phyloP scores from a whole-genome alignment of 2,329 filamentous ascomycete genomes.

The Neonectria coccinea region DNA sequence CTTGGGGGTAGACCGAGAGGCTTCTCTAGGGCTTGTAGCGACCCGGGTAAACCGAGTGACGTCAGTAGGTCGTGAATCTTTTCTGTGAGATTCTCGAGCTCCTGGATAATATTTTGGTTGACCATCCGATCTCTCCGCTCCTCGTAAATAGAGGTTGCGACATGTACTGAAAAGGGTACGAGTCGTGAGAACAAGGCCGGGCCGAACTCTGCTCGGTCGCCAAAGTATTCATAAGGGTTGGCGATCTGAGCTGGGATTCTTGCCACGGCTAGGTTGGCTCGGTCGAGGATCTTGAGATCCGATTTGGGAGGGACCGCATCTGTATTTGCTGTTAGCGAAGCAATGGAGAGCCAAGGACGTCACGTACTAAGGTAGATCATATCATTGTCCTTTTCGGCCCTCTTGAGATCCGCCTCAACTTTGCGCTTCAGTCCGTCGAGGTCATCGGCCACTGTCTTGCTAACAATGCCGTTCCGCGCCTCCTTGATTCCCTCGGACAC shows the following conservation, averaged over 20 bases:
- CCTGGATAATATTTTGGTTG: constrained; percentile 86
- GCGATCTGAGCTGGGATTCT: constrained; percentile 85
- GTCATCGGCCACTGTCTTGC: constrained; percentile 83
- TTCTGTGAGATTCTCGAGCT: constrained; percentile 84
- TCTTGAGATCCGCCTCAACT: constrained; percentile 87
- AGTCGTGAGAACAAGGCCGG: constrained; percentile 88
- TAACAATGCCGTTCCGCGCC: constrained; percentile 77
- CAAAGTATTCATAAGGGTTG: constrained; percentile 82
- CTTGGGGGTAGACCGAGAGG: constrained; percentile 89
- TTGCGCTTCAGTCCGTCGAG: constrained; percentile 84
- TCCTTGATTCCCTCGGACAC: constrained; percentile 90
- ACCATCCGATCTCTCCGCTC: constrained; percentile 91
- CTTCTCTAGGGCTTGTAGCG: constrained; percentile 93
- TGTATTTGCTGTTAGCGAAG: constrained; percentile 54
- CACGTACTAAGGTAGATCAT: constrained; percentile 85
- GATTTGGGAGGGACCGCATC: constrained; percentile 87
- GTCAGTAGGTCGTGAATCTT: constrained; percentile 83
- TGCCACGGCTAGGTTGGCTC: constrained; percentile 87
- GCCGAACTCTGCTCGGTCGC: constrained; percentile 83
- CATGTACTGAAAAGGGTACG: constrained; percentile 94
- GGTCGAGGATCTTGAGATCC: constrained; percentile 85
- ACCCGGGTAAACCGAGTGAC: constrained; percentile 89
- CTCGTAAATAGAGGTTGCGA: constrained; percentile 95
- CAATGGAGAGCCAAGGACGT: accelerated
- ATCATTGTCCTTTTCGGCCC: constrained; percentile 96